Percentiles rank a stretch among this genome's conserved stretches.
phyloP scores from a whole-genome alignment of 805 yeast species.

The Ogataea pilisensis region DNA sequence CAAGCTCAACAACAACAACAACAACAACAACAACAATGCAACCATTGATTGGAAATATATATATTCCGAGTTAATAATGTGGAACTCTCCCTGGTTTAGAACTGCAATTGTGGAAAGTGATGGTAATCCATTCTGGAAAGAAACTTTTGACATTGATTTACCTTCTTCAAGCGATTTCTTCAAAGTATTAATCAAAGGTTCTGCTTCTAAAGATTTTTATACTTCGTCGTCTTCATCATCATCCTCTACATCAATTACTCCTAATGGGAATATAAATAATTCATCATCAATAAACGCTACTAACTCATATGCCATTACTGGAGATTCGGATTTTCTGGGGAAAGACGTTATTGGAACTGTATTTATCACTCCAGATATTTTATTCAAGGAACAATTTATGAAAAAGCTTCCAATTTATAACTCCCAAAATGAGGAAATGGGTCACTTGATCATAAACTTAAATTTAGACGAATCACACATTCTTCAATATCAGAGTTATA shows the following conservation, averaged over 20 bases:
- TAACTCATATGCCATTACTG: no score
- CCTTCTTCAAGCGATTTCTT: constrained; percentile 52
- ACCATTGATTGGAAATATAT: constrained; percentile 22
- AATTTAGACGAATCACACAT: constrained; percentile 50
- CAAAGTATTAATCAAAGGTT: constrained; percentile 40
- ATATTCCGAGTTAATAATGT: constrained; percentile 68
- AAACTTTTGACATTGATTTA: constrained; percentile 59
- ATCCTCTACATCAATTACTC: neutral
- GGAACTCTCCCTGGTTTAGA: constrained; percentile 74
- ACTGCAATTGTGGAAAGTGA: constrained; percentile 57
- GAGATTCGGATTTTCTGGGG: constrained; percentile 9
- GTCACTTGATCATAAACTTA: constrained; percentile 52
- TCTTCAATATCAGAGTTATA: constrained; percentile 57
- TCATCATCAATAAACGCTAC: no score
- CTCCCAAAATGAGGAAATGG: constrained; percentile 40
- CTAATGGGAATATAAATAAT: constrained; percentile 5
- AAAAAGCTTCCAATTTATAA: constrained; percentile 20
- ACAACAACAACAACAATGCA: no score
- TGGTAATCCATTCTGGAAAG: constrained; percentile 77
- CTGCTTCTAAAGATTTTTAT: constrained; percentile 12
- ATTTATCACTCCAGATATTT: constrained; percentile 48
- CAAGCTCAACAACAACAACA: constrained; percentile 40
- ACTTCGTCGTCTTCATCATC: neutral
- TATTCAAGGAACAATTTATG: constrained; percentile 29
- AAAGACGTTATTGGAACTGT: constrained; percentile 52